These are phyloP conservation scores for Cryptosporidium xiaoi DNA, from an alignment of 169 alveolate genomes.

Conservation along the genomic window DNA sequence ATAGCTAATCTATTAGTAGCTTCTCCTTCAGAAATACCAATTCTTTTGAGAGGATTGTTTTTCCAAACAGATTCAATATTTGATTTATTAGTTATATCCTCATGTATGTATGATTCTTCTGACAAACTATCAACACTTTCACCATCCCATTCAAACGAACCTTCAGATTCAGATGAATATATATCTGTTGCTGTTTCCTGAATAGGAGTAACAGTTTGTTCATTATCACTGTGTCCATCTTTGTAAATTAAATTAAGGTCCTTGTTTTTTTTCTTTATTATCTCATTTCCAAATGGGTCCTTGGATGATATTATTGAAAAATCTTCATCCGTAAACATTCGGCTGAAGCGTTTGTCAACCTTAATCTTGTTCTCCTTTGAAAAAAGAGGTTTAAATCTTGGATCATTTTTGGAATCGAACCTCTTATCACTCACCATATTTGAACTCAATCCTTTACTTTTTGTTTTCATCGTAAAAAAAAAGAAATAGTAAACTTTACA, in stretches of 20 bases:
- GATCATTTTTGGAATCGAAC: conserved; percentile 75
- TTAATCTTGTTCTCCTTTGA: conserved; percentile 80
- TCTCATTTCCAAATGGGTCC: conserved; percentile 82
- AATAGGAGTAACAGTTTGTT: conserved; percentile 9
- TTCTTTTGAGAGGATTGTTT: conserved; percentile 44
- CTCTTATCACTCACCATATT: background rate
- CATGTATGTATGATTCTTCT: background rate
- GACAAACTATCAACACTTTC: conserved; percentile 32
- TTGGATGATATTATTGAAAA: conserved; percentile 79
- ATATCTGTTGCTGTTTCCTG: conserved; percentile 9
- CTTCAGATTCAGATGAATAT: conserved; percentile 42
- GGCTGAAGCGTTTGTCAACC: conserved; percentile 83
- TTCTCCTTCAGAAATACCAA: conserved; percentile 81
- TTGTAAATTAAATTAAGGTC: conserved; percentile 56
- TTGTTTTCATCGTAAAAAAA: background rate
- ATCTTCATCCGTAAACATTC: conserved; percentile 81
- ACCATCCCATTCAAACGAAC: conserved; percentile 73
- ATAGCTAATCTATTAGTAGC: conserved; percentile 93
- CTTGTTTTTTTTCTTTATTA: conserved; percentile 74
- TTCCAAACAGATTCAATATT: conserved; percentile 41
- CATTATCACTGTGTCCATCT: conserved; percentile 35
- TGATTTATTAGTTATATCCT: background rate
- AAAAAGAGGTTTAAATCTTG: conserved; percentile 81
- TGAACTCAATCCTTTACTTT: background rate
- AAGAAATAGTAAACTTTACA: background rate